These are phyloP conservation scores for Sporobolomyces roseus DNA, from an alignment of 768 basidiomycete species.

Conservation along the genomic window DNA sequence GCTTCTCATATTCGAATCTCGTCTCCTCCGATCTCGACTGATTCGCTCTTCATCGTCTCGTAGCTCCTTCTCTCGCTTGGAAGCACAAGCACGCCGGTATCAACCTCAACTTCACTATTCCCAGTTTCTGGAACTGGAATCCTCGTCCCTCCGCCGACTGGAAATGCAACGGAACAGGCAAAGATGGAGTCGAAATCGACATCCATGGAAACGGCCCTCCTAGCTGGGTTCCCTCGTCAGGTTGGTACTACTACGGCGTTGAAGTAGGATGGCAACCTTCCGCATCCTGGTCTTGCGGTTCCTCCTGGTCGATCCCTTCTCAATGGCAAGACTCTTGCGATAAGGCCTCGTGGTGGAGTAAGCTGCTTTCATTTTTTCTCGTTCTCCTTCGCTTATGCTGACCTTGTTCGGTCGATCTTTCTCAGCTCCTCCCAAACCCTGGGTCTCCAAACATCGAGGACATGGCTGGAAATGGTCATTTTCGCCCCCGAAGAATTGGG, in stretches of 20 bases:
- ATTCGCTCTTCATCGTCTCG: too few relatives aligned
- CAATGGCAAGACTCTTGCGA: background rate
- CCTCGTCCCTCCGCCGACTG: constrained; percentile 1
- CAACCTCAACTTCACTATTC: background rate
- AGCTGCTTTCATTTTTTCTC: background rate
- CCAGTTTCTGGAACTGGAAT: background rate
- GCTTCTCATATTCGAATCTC: too few relatives aligned
- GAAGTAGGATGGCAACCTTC: background rate
- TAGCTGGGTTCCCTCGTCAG: constrained; percentile 17
- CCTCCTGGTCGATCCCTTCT: background rate
- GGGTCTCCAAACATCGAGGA: constrained; percentile 11
- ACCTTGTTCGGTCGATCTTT: background rate
- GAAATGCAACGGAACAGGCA: constrained; percentile 20
- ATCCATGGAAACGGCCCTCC: constrained; percentile 17
- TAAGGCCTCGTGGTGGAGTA: constrained; percentile 27
- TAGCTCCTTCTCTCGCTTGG: background rate
- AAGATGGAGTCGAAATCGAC: constrained; percentile 19
- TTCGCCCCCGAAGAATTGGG: constrained; percentile 13
- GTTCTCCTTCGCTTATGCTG: background rate
- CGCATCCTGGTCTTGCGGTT: background rate
- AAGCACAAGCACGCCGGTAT: too few relatives aligned
- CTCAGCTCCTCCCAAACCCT: constrained; percentile 2
- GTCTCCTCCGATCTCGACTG: too few relatives aligned
- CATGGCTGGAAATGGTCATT: constrained; percentile 2
- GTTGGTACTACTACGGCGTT: constrained; percentile 26